These are phyloP conservation scores for Corynascus novoguineensis DNA, from an alignment of 495 filamentous ascomycete species.

Conservation along the genomic window DNA sequence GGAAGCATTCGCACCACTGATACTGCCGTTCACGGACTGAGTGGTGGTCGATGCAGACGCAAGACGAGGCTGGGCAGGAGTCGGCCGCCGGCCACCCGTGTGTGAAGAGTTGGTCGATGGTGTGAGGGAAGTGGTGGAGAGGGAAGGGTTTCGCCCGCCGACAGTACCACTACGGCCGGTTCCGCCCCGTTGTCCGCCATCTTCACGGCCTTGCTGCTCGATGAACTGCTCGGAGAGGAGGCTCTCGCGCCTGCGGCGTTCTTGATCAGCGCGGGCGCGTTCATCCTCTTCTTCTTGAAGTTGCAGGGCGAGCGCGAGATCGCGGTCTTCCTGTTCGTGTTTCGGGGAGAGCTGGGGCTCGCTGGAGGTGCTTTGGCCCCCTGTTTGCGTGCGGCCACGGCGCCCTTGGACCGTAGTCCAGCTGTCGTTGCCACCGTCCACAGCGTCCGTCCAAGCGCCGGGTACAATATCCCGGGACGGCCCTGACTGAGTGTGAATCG, in stretches of 20 bases:
- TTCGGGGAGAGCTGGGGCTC: slow-evolving; percentile 35
- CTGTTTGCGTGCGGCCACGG: slow-evolving; percentile 28
- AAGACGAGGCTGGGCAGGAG: background rate
- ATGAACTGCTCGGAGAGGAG: slow-evolving; percentile 53
- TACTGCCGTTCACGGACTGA: slow-evolving; percentile 12
- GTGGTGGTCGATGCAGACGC: background rate
- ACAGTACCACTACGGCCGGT: slow-evolving; percentile 2
- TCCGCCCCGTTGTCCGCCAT: background rate
- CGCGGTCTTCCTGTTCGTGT: slow-evolving; percentile 67
- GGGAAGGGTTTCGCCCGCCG: slow-evolving; percentile 2
- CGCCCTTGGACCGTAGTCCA: slow-evolving; percentile 51
- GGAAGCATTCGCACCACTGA: background rate
- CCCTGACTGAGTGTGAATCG: slow-evolving; percentile 25
- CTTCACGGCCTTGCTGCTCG: slow-evolving; percentile 42
- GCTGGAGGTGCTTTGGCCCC: slow-evolving; percentile 14
- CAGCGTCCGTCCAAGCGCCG: slow-evolving; percentile 1
- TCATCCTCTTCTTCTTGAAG: slow-evolving; percentile 81
- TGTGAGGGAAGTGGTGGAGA: slow-evolving; percentile 18
- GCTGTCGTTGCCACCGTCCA: slow-evolving; percentile 17
- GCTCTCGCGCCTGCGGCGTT: slow-evolving; percentile 44
- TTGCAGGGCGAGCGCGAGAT: slow-evolving; percentile 72
- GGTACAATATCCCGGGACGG: slow-evolving; percentile 10
- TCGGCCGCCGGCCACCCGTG: background rate
- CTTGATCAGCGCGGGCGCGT: slow-evolving; percentile 48
- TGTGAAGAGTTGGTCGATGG: background rate